phyloP scores from a whole-genome alignment of 352 stramenopile genomes.

The Phytophthora capsici region DNA sequence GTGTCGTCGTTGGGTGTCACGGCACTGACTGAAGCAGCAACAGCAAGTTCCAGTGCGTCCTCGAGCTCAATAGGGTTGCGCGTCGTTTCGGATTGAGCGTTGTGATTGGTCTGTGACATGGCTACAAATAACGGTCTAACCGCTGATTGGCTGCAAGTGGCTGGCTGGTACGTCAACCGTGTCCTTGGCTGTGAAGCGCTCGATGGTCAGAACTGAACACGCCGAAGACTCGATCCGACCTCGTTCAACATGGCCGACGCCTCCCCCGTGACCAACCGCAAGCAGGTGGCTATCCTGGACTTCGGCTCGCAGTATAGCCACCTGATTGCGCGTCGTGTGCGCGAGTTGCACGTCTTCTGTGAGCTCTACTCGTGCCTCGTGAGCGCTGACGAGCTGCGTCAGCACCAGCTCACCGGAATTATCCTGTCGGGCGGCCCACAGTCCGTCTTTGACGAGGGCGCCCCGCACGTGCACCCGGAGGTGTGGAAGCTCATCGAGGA shows the following conservation, averaged over 20 bases:
- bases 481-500: conserved; percentile 98
- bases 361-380: conserved; percentile 99
- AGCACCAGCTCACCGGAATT: conserved; percentile 96
- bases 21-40: conserved; percentile 32
- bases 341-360: conserved; percentile 98
- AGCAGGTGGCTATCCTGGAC: conserved; percentile 99
- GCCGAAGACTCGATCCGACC: conserved; percentile 26
- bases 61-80: conserved; percentile 20
- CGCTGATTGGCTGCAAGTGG: conserved; percentile 35
- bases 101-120: conserved; percentile 43
- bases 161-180: conserved; percentile 18
- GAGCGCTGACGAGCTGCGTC: conserved; percentile 88
- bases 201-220: conserved; percentile 39
- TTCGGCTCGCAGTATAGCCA: conserved; percentile 99
- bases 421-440: conserved; percentile 98
- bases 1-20: conserved; percentile 44
- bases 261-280: conserved; percentile 88
- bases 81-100: conserved; percentile 21
- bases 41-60: neutral
- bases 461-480: conserved; percentile 93
- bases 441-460: conserved; percentile 96
- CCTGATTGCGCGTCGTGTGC: conserved; percentile 98
- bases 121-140: conserved; percentile 2
- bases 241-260: conserved; percentile 60
- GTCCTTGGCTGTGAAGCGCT: conserved; percentile 3